Evolutionary conservation across 2,329 filamentous ascomycete species (phyloP).

Genomic region (Lecanicillium sp.): DNA sequence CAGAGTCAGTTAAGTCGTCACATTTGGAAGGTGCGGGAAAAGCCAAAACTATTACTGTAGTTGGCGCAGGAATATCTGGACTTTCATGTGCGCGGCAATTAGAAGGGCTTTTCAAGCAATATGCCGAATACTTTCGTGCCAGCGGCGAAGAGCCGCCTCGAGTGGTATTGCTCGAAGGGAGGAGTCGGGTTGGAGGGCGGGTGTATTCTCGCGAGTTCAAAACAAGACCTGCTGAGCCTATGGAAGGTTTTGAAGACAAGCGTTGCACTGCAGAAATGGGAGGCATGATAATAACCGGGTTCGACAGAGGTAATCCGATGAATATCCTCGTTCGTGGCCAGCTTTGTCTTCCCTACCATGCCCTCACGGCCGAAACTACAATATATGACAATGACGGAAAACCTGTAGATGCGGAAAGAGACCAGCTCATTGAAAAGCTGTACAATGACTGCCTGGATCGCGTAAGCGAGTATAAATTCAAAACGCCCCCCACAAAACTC

Average conservation of each 20-base stretch:
- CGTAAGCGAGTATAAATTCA: conserved; percentile 83
- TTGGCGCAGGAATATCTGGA: conserved; percentile 92
- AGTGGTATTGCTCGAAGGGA: conserved; percentile 78
- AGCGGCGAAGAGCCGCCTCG: conserved; percentile 60
- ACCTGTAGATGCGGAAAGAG: conserved; percentile 68
- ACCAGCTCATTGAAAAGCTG: conserved; percentile 78
- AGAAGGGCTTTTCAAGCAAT: conserved; percentile 76
- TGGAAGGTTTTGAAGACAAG: conserved; percentile 44
- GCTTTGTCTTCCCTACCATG: conserved; percentile 77
- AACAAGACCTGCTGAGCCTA: conserved; percentile 47
- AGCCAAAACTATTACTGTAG: conserved; percentile 70
- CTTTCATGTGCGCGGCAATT: conserved; percentile 87
- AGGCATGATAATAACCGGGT: conserved; percentile 96
- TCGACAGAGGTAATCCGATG: conserved; percentile 88
- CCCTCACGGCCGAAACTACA: conserved; percentile 70
- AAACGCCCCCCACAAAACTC: conserved; percentile 57
- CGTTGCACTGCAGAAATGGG: conserved; percentile 89
- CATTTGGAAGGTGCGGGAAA: conserved; percentile 22
- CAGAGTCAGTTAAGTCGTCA: conserved; percentile 31
- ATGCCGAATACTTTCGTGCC: conserved; percentile 57
- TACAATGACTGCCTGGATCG: conserved; percentile 94
- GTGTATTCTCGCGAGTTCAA: conserved; percentile 74
- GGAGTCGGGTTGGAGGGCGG: conserved; percentile 78
- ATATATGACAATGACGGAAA: conserved; percentile 80
- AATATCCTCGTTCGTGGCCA: conserved; percentile 88